A percentile compares a stretch with the other conserved stretches of the same genome.
Conservation (phyloP, 192 early-diverging fungal genomes). For the Coemansia sp. region DNA sequence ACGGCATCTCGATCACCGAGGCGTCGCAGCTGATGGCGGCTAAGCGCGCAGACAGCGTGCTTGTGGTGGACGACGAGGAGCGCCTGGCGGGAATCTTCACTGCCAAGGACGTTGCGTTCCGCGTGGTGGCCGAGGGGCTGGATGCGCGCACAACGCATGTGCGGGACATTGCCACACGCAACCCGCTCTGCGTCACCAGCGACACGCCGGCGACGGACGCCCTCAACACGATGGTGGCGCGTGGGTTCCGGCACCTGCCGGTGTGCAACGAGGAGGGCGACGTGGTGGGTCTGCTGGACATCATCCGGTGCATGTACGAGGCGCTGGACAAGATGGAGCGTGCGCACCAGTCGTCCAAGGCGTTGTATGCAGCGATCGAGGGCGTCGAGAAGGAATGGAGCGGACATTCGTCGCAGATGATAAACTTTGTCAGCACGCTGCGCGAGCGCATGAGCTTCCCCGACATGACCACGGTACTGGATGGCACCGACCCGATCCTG, state of each 20-base stretch:
- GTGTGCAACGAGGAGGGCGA: conserved; percentile 84
- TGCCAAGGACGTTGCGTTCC: conserved; percentile 95
- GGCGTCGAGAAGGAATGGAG: conserved; percentile 81
- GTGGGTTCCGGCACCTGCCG: conserved; percentile 82
- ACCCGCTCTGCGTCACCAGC: conserved; percentile 84
- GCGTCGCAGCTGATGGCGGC: conserved; percentile 96
- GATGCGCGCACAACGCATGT: conserved; percentile 68
- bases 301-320: conserved; percentile 83
- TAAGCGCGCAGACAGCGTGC: conserved; percentile 90
- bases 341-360: conserved; percentile 74
- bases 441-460: conserved; percentile 90
- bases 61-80: conserved; percentile 91
- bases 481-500: conserved; percentile 58
- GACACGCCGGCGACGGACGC: conserved; percentile 77
- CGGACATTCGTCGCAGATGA: conserved; percentile 61
- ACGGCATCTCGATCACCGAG: conserved; percentile 71
- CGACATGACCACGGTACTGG: conserved; percentile 79
- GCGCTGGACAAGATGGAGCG: conserved; percentile 83
- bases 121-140: conserved; percentile 80
- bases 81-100: conserved; percentile 94
- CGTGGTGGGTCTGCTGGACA: conserved; percentile 78
- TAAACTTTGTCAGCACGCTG: conserved; percentile 69
- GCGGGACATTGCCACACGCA: conserved; percentile 84
- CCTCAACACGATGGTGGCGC: conserved; percentile 76
- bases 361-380: conserved; percentile 75